These are phyloP conservation scores for Phytophthora citrophthora DNA, from an alignment of 352 stramenopile genomes.

Conservation along the genomic window DNA sequence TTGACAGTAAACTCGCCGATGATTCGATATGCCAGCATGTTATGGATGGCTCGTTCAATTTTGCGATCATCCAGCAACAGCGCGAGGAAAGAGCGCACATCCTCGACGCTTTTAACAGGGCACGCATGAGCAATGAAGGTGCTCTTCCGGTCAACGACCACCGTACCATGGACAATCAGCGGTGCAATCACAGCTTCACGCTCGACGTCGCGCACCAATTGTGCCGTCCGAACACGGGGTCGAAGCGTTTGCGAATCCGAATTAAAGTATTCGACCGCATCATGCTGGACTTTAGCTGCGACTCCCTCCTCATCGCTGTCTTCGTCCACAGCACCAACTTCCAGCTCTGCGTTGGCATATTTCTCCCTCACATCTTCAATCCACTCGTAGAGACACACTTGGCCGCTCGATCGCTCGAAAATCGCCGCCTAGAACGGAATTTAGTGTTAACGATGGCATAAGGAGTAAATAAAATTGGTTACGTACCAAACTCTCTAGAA, in stretches of 20 bases:
- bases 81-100: conserved; percentile 82
- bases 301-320: conserved; percentile 18
- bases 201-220: conserved; percentile 59
- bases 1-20: conserved; percentile 73
- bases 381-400: conserved; percentile 90
- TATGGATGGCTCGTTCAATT: conserved; percentile 85
- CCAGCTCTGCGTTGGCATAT: conserved; percentile 57
- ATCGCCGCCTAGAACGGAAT: conserved; percentile 44
- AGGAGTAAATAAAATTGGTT: too few species aligned
- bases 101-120: conserved; percentile 65
- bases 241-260: conserved; percentile 67
- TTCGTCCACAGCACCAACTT: conserved; percentile 19
- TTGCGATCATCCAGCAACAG: conserved; percentile 84
- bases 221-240: conserved; percentile 66
- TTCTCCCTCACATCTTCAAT: conserved; percentile 83
- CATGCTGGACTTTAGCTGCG: conserved; percentile 12
- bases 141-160: conserved; percentile 83
- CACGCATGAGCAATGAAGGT: conserved; percentile 83
- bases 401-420: conserved; percentile 72
- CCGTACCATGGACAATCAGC: conserved; percentile 71
- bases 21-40: conserved; percentile 91
- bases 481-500: conserved; percentile 67
- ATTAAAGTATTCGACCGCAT: conserved; percentile 47
- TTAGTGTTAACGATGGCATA: neutral
- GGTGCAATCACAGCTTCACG: conserved; percentile 59